Evolutionary conservation across 208 protist species (phyloP).

Genomic region (Novymonas esmeraldas): DNA sequence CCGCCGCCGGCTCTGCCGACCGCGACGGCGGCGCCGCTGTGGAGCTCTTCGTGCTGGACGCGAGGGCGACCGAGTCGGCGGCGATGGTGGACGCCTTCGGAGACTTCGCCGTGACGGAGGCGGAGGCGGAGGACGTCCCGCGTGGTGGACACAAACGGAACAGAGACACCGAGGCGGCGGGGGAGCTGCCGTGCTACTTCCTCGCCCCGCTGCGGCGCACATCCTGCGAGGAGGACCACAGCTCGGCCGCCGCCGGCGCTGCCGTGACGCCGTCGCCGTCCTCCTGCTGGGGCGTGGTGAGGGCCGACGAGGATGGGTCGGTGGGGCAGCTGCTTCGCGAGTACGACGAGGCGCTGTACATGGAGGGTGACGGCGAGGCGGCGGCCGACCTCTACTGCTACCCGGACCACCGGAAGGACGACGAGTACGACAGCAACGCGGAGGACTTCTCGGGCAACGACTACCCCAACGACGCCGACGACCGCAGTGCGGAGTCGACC

Average conservation of each 20-base stretch:
- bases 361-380: slow-evolving; percentile 34
- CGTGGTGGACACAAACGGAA: slow-evolving; percentile 5
- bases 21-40: not conserved
- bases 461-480: slow-evolving; percentile 75
- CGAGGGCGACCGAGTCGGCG: slow-evolving; percentile 16
- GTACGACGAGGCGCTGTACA: slow-evolving; percentile 31
- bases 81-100: slow-evolving; percentile 27
- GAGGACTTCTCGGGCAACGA: slow-evolving; percentile 88
- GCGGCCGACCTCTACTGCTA: slow-evolving; percentile 80
- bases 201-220: slow-evolving; percentile 15
- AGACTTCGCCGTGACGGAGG: slow-evolving; percentile 31
- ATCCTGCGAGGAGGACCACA: not conserved
- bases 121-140: not conserved
- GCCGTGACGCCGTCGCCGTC: not conserved
- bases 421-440: slow-evolving; percentile 92
- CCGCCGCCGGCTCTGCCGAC: not conserved
- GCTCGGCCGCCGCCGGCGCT: not conserved
- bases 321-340: slow-evolving; percentile 19
- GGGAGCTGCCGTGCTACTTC: slow-evolving; percentile 8
- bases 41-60: slow-evolving; percentile 22
- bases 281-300: slow-evolving; percentile 25
- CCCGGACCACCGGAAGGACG: slow-evolving; percentile 85
- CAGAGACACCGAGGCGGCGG: not conserved
- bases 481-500: slow-evolving; percentile 22
- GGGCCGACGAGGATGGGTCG: slow-evolving; percentile 18